Conservation (phyloP, 768 basidiomycete species). For the Tubosaeta brunneosetosa region DNA sequence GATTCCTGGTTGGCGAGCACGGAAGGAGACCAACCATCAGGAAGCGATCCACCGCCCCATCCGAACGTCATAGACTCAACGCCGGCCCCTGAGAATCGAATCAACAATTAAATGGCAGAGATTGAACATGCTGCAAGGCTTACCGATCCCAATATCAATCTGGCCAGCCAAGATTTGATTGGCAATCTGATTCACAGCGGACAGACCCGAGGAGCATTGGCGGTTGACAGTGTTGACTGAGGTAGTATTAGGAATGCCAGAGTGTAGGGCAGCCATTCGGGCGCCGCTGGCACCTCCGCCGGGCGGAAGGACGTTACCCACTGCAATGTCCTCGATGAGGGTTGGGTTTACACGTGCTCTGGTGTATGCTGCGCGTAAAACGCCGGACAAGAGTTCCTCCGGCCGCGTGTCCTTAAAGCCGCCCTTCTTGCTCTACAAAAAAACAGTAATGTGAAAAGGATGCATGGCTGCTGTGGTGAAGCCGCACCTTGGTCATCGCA, state of each 20-base stretch:
- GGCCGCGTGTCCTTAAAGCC: constrained; percentile 89
- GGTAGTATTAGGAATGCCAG: constrained; percentile 76
- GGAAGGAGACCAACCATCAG: constrained; percentile 57
- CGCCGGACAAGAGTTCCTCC: constrained; percentile 73
- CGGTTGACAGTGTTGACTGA: constrained; percentile 82
- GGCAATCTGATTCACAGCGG: constrained; percentile 77
- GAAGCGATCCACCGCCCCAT: constrained; percentile 54
- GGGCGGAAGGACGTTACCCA: constrained; percentile 86
- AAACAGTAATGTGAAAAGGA: constrained; percentile 4
- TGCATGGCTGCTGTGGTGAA: background rate
- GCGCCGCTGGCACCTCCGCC: constrained; percentile 78
- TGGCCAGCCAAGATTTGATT: constrained; percentile 73
- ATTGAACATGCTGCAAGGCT: constrained; percentile 18
- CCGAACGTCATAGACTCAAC: constrained; percentile 89
- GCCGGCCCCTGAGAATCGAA: constrained; percentile 56
- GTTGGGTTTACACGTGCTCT: constrained; percentile 68
- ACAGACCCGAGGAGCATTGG: constrained; percentile 86
- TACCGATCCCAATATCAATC: constrained; percentile 88
- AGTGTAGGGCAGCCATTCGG: constrained; percentile 81
- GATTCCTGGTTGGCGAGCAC: constrained; percentile 65
- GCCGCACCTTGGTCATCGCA: constrained; percentile 79
- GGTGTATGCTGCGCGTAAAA: constrained; percentile 69
- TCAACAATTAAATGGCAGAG: constrained; percentile 3
- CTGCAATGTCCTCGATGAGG: constrained; percentile 78
- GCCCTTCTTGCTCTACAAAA: constrained; percentile 67